Base-by-base conservation (phyloP, 2,329 filamentous ascomycete genomes). In the Fusarium virguliforme region DNA sequence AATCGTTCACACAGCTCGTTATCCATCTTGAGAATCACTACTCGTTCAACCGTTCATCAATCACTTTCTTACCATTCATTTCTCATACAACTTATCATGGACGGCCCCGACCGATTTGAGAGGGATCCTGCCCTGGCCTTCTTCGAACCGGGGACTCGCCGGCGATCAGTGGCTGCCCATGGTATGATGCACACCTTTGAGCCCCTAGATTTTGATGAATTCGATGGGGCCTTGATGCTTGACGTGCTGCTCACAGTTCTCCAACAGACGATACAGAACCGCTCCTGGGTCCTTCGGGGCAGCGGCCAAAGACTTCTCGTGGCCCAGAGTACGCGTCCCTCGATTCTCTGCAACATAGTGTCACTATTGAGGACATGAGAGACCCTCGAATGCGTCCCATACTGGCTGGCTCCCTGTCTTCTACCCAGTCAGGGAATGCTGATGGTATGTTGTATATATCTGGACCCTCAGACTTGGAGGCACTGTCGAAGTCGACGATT, bases 1-100 rank as follows among this genome's bases (percentile, higher is more conserved):
- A 68, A 22, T 46, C 56, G n/a, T 68, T 61, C 58, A 28, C 56
- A 64, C 28, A 22, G 22, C 30, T 24, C 15, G 22, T 35, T 61
- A 57, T 68, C 59, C 58, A 35, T 67, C 26, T 60, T n/a, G 35
- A 60, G 22, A 60, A 68, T 56, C 35, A 26, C 40, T 58, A 63
- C 30, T 22, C 32, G 22, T 18, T 37, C 10, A 30, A 26, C 32
- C 8, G 26, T 8, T 13, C 28, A 22, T 26, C 35, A n/a, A 13
- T 15, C 22, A 48, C 22, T 13, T 40, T 28, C 7, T 12, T 4
- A 51, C 34, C 7, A 30, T 34, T 24, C 5, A 37, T 37, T 6
- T 13, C 18, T 24, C 50, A 37, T 10, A 51, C 13, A 50, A 30
- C 38, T 32, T 3, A 28, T 7, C 32, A 59, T 28, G 43, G 26